These are phyloP conservation scores for Sphagnum fallax DNA, from an alignment of 228 moss, liverwort and hornwort species.

Conservation along the genomic window DNA sequence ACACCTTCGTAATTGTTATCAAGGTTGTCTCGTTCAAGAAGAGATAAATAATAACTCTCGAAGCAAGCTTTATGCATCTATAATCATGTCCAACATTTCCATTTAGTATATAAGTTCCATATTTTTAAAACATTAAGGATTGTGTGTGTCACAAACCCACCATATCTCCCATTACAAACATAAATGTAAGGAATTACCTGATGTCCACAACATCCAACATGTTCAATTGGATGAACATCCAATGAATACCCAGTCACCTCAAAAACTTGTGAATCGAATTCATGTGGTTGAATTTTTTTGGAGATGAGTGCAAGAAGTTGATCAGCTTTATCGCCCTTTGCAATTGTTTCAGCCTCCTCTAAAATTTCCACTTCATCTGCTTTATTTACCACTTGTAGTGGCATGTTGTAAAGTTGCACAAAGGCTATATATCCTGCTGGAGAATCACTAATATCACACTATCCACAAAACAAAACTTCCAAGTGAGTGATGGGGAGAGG, in stretches of 20 bases:
- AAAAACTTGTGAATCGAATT: no score
- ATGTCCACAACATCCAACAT: conserved; percentile 89
- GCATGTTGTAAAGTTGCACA: conserved; percentile 84
- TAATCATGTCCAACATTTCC: background rate
- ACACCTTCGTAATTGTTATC: background rate
- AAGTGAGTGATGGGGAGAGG: background rate
- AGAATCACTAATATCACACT: conserved; percentile 79
- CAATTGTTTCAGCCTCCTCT: background rate
- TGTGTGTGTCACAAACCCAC: background rate
- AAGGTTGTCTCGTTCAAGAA: conserved; percentile 24
- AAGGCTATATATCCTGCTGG: conserved; percentile 91
- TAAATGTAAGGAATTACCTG: conserved; percentile 36
- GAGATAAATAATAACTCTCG: conserved; percentile 39
- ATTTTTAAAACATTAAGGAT: background rate
- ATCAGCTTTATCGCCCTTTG: background rate
- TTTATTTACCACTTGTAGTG: conserved; percentile 20
- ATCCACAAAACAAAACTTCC: conserved; percentile 1
- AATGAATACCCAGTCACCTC: conserved; percentile 11
- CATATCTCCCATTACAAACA: background rate
- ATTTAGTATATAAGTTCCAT: background rate
- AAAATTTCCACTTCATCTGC: background rate
- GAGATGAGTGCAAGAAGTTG: conserved; percentile 14
- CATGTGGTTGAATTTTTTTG: background rate
- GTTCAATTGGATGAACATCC: conserved; percentile 59
- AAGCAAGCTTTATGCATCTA: conserved; percentile 57